phyloP scores from a whole-genome alignment of 208 protist species.

The Trypanosoma boissoni region DNA sequence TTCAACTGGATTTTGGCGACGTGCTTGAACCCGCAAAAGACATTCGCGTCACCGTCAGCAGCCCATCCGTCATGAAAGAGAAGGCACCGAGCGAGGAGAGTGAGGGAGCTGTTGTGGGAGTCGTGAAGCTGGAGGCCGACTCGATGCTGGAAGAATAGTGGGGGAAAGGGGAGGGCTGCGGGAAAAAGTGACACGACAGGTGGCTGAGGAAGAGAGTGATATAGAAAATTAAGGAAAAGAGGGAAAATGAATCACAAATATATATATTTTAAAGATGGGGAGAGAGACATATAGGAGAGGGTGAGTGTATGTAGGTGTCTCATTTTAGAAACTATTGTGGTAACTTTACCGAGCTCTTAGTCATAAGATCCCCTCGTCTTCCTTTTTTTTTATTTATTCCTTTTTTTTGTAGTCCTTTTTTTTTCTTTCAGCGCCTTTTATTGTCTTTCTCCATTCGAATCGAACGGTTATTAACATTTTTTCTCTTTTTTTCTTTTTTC shows the following conservation, averaged over 20 bases:
- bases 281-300: too few relatives aligned
- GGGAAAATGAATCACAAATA: too few relatives aligned
- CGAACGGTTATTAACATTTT: conserved; percentile 4
- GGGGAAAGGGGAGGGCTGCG: neutral
- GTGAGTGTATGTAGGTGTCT: too few relatives aligned
- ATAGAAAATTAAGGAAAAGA: neutral
- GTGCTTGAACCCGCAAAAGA: conserved; percentile 36
- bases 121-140: neutral
- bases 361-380: too few relatives aligned
- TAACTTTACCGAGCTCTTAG: too few relatives aligned
- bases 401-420: neutral
- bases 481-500: conserved; percentile 9
- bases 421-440: too few relatives aligned
- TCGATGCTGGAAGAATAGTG: conserved; percentile 11
- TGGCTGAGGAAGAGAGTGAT: neutral
- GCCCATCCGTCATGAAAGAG: conserved; percentile 2
- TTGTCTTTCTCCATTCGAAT: too few relatives aligned
- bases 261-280: too few relatives aligned
- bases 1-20: conserved; percentile 30
- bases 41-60: conserved; percentile 24
- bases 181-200: neutral
- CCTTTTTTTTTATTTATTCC: conserved; percentile 3
- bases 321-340: too few relatives aligned
- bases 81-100: neutral
- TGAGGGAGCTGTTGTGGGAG: neutral